Base-by-base conservation (phyloP, 2,329 filamentous ascomycete species). In the Tolypocladium ovalisporum region DNA sequence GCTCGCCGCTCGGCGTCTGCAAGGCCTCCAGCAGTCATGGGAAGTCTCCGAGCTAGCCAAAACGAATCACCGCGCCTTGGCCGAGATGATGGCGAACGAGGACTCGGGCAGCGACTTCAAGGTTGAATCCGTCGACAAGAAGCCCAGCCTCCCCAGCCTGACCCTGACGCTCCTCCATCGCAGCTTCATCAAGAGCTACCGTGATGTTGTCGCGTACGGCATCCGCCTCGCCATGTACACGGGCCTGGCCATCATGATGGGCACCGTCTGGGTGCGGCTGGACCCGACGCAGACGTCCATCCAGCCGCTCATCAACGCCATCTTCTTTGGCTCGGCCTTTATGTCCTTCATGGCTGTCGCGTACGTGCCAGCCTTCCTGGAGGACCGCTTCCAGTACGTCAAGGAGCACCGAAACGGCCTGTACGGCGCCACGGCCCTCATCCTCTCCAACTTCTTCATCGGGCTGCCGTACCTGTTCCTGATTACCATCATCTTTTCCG, bases 331-430 rank as follows among this genome's bases (percentile, higher is more conserved):
- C 19, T 83, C 80, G 0, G 87, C 86, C 1, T 89, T 90, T 71
- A 88, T 89, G 83, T 87, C 83, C 44, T 89, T 90, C 73, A 89
- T 90, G 86, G 86, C 86, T 0, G 85, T 95, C 1, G 90, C 90
- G 0, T 95, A 95, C 69, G 88, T 94, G 3, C 90, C 90, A 0
- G 82, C 88, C 0, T 94, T 87, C 70, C 81, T 96, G 47, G 90
- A 96, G 67, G 89, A 95, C 68, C 81, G 59, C 29, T 54, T 59
- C 6, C 60, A 61, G 59, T 63, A 61, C 58, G 59, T 60, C 57
- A 64, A 93, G 70, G 90, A 96, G 66, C 84, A 87, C 52, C 84
- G 83, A 40, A 95, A 95, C 68, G 90, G 90, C 0, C 78, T 95
- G 0, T 92, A 92, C 68, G 87, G 88, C 0, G 81, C 90, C 0